phyloP scores from a whole-genome alignment of 306 rosid genomes.

The Carpinus fangiana region DNA sequence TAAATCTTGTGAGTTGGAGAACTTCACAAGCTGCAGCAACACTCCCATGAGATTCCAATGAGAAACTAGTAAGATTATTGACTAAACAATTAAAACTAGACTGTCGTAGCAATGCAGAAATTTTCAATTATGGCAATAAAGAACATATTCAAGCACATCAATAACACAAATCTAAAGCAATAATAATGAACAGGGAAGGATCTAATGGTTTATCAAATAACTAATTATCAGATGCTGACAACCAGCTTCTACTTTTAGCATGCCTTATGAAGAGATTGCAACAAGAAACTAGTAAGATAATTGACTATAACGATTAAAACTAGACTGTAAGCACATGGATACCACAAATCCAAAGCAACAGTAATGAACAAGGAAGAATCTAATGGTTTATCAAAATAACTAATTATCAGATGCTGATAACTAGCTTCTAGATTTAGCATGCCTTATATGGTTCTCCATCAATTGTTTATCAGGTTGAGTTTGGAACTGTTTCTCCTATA shows the following conservation, averaged over 20 bases:
- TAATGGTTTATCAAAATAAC: background rate
- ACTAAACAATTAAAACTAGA: background rate
- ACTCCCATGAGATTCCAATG: no score
- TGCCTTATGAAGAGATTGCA: no score
- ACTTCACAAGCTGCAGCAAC: no score
- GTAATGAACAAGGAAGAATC: background rate
- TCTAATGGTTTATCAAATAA: background rate
- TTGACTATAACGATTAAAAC: background rate
- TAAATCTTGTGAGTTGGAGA: no score
- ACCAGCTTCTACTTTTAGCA: no score
- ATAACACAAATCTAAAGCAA: background rate
- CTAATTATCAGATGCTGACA: no score
- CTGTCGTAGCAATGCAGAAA: background rate
- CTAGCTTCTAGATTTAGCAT: background rate
- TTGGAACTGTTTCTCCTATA: background rate
- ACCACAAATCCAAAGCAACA: background rate
- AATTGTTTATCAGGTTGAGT: background rate
- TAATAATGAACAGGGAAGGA: background rate
- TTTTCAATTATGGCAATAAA: background rate
- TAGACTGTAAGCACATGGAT: background rate
- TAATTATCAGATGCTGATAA: background rate
- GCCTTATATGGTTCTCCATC: background rate
- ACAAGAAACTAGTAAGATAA: background rate
- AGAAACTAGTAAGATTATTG: background rate
- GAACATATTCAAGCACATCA: background rate